Evolutionary conservation across 768 basidiomycete genomes (phyloP).

Genomic region (Fomitopsis pulvina): DNA sequence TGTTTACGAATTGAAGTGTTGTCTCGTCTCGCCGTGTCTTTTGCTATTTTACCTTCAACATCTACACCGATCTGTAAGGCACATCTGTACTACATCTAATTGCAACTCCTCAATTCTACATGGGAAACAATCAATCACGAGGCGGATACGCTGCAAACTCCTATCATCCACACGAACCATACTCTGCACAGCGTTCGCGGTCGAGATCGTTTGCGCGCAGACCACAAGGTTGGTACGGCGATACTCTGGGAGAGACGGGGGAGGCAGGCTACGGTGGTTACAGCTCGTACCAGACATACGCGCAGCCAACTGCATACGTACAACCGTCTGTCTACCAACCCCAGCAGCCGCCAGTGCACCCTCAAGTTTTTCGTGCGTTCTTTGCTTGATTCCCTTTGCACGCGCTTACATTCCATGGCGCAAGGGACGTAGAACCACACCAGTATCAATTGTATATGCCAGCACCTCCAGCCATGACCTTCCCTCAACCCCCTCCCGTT

Average conservation of each 20-base stretch:
- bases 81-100: background rate
- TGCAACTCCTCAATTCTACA: background rate
- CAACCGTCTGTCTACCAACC: background rate
- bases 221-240: background rate
- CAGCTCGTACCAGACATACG: background rate
- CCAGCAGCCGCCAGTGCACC: background rate
- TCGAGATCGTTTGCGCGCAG: background rate
- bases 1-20: no score
- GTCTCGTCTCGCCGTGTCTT: background rate
- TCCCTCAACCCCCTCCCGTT: conserved; percentile 1
- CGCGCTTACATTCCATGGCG: background rate
- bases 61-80: background rate
- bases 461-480: background rate
- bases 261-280: no score
- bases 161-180: background rate
- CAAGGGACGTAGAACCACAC: conserved; percentile 2
- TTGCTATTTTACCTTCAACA: background rate
- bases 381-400: background rate
- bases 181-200: background rate
- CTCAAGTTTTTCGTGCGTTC: background rate
- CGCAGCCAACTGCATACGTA: background rate
- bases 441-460: conserved; percentile 1
- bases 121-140: conserved; percentile 2
- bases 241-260: background rate
- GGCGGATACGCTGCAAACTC: background rate